Percentiles rank a stretch among this genome's conserved stretches.
phyloP scores from a whole-genome alignment of 2,329 filamentous ascomycete species.

The Penicillium sp. region DNA sequence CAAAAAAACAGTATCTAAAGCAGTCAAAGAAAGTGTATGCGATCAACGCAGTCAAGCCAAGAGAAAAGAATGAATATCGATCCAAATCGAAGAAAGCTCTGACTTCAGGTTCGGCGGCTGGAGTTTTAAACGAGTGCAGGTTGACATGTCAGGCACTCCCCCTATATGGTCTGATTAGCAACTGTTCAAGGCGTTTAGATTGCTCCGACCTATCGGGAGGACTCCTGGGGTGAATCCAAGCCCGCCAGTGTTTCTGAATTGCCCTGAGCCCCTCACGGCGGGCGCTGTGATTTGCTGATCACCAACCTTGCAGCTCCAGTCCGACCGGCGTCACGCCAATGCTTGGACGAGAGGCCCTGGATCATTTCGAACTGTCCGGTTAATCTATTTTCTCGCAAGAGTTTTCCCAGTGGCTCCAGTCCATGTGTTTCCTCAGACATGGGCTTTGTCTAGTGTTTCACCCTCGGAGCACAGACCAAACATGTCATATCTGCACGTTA shows the following conservation, averaged over 20 bases:
- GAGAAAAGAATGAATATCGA: neutral
- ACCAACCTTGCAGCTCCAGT: slow-evolving; percentile 12
- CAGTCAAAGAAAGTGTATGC: neutral
- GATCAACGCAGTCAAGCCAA: neutral
- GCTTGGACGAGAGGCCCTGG: slow-evolving; percentile 8
- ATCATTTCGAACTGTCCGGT: neutral
- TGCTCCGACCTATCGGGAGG: slow-evolving; percentile 15
- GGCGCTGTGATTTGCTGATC: slow-evolving; percentile 14
- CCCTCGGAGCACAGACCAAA: neutral
- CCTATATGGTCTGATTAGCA: slow-evolving; percentile 5
- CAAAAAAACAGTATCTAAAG: neutral
- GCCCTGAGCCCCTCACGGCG: slow-evolving; percentile 2
- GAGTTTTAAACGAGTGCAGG: neutral
- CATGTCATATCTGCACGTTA: neutral
- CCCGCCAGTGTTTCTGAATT: slow-evolving; percentile 18
- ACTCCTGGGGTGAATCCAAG: slow-evolving; percentile 10
- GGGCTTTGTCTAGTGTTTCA: slow-evolving; percentile 8
- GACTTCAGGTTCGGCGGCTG: neutral
- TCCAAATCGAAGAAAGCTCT: neutral
- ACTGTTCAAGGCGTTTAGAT: slow-evolving; percentile 1
- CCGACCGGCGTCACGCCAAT: slow-evolving; percentile 20
- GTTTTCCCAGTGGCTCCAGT: neutral
- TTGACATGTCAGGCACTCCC: neutral
- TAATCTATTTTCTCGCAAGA: neutral
- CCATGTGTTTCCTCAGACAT: slow-evolving; percentile 1